Evolutionary conservation across 2,329 filamentous ascomycete species (phyloP).

Genomic region (Arthrobotrys iridis): DNA sequence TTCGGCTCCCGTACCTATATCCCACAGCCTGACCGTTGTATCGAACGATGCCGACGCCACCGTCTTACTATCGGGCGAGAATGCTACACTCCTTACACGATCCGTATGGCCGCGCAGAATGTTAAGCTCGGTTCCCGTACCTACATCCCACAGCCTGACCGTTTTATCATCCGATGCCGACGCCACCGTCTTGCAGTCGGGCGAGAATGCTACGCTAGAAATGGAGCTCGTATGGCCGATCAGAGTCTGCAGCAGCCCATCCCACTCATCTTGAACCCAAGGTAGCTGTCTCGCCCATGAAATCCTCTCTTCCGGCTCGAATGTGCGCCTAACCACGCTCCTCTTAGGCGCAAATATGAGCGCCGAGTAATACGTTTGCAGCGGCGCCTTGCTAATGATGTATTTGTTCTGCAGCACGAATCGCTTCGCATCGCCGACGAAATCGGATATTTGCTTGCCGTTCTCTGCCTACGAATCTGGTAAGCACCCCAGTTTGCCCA

Average conservation of each 20-base stretch:
- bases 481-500: not conserved
- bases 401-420: slow-evolving; percentile 38
- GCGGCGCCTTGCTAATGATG: slow-evolving; percentile 11
- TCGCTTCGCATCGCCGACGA: slow-evolving; percentile 57
- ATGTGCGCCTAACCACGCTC: slow-evolving; percentile 2
- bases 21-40: too few relatives aligned
- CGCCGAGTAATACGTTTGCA: slow-evolving; percentile 22
- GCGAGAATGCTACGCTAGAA: not conserved
- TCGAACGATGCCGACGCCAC: not conserved
- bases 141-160: not conserved
- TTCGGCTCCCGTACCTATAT: not conserved
- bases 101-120: too few relatives aligned
- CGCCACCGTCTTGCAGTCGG: not conserved
- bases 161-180: not conserved
- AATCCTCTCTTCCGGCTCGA: not conserved
- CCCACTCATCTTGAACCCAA: slow-evolving; percentile 10
- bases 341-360: slow-evolving; percentile 8
- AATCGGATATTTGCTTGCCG: not conserved
- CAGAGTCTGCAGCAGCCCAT: slow-evolving; percentile 4
- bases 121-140: too few relatives aligned
- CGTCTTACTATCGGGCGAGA: too few relatives aligned
- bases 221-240: not conserved
- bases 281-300: not conserved
- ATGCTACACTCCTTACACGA: too few relatives aligned
- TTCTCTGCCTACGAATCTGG: not conserved